Conservation (phyloP, 371 early-diverging fungal species). For the Caulochytrium protostelioides region DNA sequence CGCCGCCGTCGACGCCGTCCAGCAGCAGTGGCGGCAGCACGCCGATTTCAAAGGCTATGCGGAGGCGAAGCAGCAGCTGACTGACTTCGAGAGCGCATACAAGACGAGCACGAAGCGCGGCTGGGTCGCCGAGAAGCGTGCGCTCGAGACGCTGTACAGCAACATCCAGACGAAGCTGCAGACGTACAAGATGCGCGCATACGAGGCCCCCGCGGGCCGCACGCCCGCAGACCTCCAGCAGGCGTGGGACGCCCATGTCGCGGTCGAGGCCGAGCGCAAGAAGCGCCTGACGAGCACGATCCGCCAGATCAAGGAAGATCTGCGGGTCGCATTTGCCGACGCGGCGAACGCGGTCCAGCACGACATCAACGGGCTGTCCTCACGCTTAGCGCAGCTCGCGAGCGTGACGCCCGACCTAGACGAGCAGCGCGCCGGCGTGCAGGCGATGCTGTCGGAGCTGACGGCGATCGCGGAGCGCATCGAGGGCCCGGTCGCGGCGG, state of each 20-base stretch:
- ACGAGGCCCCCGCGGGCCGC: slow-evolving; percentile 55
- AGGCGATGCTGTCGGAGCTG: slow-evolving; percentile 24
- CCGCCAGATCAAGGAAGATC: slow-evolving; percentile 39
- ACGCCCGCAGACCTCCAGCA: slow-evolving; percentile 51
- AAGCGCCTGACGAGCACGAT: slow-evolving; percentile 54
- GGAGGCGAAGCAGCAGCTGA: slow-evolving; percentile 48
- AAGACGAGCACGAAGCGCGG: slow-evolving; percentile 53
- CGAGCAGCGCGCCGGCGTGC: slow-evolving; percentile 15
- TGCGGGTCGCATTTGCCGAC: slow-evolving; percentile 45
- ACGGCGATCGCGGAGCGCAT: slow-evolving; percentile 11
- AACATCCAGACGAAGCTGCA: slow-evolving; percentile 86
- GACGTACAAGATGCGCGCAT: slow-evolving; percentile 70
- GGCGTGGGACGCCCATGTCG: slow-evolving; percentile 45
- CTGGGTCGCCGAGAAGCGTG: slow-evolving; percentile 77
- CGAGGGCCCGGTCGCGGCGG: slow-evolving; percentile 36
- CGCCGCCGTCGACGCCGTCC: slow-evolving; percentile 33
- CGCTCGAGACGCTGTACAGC: slow-evolving; percentile 62
- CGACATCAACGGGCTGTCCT: slow-evolving; percentile 40
- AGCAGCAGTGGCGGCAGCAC: slow-evolving; percentile 41
- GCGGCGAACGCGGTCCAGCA: slow-evolving; percentile 52
- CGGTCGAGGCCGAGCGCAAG: slow-evolving; percentile 53
- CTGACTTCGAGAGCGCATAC: slow-evolving; percentile 54
- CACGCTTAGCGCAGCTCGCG: slow-evolving; percentile 42
- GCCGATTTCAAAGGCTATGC: slow-evolving; percentile 42
- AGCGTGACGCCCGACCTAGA: slow-evolving; percentile 14